Percentiles rank a stretch among this genome's conserved stretches.
phyloP scores from a whole-genome alignment of 1,139 yeast species.

The Yamadazyma dushanensis region DNA sequence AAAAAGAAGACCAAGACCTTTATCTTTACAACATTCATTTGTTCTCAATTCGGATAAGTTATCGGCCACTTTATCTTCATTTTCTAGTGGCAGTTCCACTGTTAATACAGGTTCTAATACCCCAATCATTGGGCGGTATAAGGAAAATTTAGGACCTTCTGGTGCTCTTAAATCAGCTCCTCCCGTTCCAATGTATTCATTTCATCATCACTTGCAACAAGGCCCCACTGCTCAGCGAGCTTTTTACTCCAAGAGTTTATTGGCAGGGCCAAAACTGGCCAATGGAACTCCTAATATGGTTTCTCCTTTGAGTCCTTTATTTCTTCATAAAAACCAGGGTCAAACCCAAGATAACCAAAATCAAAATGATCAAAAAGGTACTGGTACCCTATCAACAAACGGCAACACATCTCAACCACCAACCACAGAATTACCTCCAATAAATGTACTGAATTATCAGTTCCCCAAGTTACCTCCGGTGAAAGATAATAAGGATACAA shows the following conservation, averaged over 20 bases:
- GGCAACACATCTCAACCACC: slow-evolving; percentile 7
- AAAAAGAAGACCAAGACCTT: slow-evolving; percentile 44
- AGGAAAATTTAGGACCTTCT: neutral
- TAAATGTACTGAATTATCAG: slow-evolving; percentile 1
- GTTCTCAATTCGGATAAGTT: slow-evolving; percentile 24
- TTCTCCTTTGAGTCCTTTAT: slow-evolving; percentile 44
- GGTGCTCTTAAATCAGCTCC: slow-evolving; percentile 18
- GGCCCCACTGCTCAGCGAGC: slow-evolving; percentile 13
- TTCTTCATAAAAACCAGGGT: slow-evolving; percentile 26
- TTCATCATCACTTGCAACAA: slow-evolving; percentile 15
- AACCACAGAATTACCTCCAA: slow-evolving; percentile 7
- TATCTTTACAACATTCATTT: slow-evolving; percentile 38
- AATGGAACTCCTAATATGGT: slow-evolving; percentile 32
- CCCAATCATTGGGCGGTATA: slow-evolving; percentile 8
- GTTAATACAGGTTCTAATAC: slow-evolving; percentile 12
- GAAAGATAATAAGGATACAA: slow-evolving; percentile 8
- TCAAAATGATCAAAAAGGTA: neutral
- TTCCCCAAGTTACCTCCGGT: slow-evolving; percentile 4
- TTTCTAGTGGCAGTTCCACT: slow-evolving; percentile 20
- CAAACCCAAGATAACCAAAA: slow-evolving; percentile 2
- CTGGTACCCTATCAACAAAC: slow-evolving; percentile 2
- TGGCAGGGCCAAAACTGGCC: slow-evolving; percentile 11
- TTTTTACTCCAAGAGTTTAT: slow-evolving; percentile 10
- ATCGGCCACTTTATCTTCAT: slow-evolving; percentile 16
- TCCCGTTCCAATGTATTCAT: slow-evolving; percentile 17